These are phyloP conservation scores for Panaeolus papilionaceus DNA, from an alignment of 768 basidiomycete genomes.

Conservation along the genomic window DNA sequence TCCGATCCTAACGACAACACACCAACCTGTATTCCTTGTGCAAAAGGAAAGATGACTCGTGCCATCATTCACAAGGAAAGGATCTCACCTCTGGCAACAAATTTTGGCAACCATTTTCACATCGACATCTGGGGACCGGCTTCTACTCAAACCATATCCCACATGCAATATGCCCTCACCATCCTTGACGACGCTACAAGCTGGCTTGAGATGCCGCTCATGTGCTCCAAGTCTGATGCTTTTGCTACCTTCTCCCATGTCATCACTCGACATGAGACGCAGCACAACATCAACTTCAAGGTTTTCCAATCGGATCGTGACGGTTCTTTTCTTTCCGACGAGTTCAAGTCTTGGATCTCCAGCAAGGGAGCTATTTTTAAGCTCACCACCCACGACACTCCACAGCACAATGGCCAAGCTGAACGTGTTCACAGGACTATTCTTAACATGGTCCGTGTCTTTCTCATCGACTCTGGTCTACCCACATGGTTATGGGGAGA, in stretches of 20 bases:
- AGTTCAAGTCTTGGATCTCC: slow-evolving; percentile 11
- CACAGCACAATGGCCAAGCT: slow-evolving; percentile 13
- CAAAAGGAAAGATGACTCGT: slow-evolving; percentile 3
- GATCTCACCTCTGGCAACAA: not conserved
- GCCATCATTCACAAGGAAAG: not conserved
- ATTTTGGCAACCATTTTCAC: slow-evolving; percentile 12
- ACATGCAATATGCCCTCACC: slow-evolving; percentile 2
- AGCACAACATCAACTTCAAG: slow-evolving; percentile 1
- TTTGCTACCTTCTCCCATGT: not conserved
- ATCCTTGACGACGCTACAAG: slow-evolving; percentile 10
- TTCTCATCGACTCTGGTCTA: not conserved
- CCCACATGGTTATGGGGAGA: not conserved
- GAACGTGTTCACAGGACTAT: slow-evolving; percentile 12
- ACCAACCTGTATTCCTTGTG: slow-evolving; percentile 4
- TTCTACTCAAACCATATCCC: not conserved
- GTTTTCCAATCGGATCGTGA: slow-evolving; percentile 1
- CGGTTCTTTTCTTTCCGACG: slow-evolving; percentile 9
- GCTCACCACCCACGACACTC: slow-evolving; percentile 17
- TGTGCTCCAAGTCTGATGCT: slow-evolving; percentile 5
- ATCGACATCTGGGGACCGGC: slow-evolving; percentile 18
- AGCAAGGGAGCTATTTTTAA: slow-evolving; percentile 12
- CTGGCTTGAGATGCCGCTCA: not conserved
- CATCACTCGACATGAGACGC: no score
- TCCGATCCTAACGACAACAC: not conserved
- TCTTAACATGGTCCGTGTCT: not conserved